Percentiles rank a stretch among this genome's conserved stretches.
Conservation (phyloP, 352 stramenopile genomes). For the Pythium brachiatum region DNA sequence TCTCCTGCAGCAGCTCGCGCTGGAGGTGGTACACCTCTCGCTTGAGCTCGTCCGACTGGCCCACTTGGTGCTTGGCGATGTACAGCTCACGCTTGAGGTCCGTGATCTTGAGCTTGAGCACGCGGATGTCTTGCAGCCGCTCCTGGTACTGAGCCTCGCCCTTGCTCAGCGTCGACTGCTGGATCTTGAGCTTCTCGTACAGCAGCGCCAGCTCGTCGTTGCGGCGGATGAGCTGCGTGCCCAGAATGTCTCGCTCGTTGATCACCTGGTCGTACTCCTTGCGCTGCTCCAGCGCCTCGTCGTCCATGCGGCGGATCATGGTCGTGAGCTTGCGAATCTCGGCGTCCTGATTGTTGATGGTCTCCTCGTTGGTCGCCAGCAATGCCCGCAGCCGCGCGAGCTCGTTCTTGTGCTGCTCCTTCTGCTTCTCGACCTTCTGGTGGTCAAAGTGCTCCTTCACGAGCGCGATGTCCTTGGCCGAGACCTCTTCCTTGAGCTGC, state of each 20-base stretch:
- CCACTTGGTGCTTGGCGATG: slow-evolving; percentile 89
- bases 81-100: slow-evolving; percentile 92
- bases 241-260: slow-evolving; percentile 96
- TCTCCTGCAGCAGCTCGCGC: slow-evolving; percentile 92
- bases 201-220: slow-evolving; percentile 96
- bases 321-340: slow-evolving; percentile 92
- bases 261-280: slow-evolving; percentile 97
- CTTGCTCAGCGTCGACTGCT: slow-evolving; percentile 92
- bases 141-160: slow-evolving; percentile 93
- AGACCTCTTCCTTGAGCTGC: slow-evolving; percentile 96
- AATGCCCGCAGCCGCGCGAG: slow-evolving; percentile 88
- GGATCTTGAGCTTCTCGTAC: slow-evolving; percentile 98
- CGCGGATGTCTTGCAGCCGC: slow-evolving; percentile 91
- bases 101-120: slow-evolving; percentile 95
- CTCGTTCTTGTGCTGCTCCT: slow-evolving; percentile 93
- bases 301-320: slow-evolving; percentile 93
- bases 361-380: slow-evolving; percentile 88
- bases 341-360: slow-evolving; percentile 93
- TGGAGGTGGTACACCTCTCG: slow-evolving; percentile 89
- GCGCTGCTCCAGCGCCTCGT: slow-evolving; percentile 90
- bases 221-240: slow-evolving; percentile 94
- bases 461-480: slow-evolving; percentile 92
- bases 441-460: slow-evolving; percentile 97
- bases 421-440: slow-evolving; percentile 94
- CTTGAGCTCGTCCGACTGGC: slow-evolving; percentile 85